Evolutionary conservation across 2,329 filamentous ascomycete species (phyloP), one percentile per base, ranked within the genome.

Genomic region (Claviceps humidiphila): DNA sequence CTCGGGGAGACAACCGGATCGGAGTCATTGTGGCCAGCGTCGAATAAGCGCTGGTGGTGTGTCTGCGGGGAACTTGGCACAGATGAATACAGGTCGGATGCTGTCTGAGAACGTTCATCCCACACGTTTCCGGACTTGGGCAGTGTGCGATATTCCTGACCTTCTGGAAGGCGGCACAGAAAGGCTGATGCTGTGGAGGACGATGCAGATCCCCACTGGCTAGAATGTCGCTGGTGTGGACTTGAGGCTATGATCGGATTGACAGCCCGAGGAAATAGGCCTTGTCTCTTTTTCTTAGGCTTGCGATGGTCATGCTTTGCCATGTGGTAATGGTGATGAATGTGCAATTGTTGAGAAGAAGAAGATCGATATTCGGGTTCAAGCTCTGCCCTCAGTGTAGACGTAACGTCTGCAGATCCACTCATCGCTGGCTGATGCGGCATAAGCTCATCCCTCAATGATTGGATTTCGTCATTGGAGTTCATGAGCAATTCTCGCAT

Each of bases 401-500:
- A 72, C 1, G 71, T 68, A 6, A 67, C 63, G 53, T 64, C 69
- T 17, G 65, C 60, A 51, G 62, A 67, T 22, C 72, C 67, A 5
- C 58, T 60, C 4, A 55, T 37, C 9, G 86, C 60, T 7, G 88
- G 87, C 60, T 93, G 87, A 63, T 95, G 89, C 47, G 81, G 78
- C 55, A 85, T 68, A 26, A 97, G 73, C 65, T 95, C 87, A 55
- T 95, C 87, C 26, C 91, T 78, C 20, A 98, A 70, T 44, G 78
- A 80, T 64, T 95, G 89, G 3, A 97, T 93, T 68, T 98, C 91
- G 60, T 95, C 87, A 62, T 97, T 95, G 3, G 91, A 95, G 64
- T 81, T 89, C 61, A 89, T 78, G 22, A 98, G 75, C 81, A 98
- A 84, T 64, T 95, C 90, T 17, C 90, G 79, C 47, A 98, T 71